Percentiles rank a stretch among this genome's conserved stretches.
phyloP scores from a whole-genome alignment of 179 eudicot species.

The Dionaea muscipula region DNA sequence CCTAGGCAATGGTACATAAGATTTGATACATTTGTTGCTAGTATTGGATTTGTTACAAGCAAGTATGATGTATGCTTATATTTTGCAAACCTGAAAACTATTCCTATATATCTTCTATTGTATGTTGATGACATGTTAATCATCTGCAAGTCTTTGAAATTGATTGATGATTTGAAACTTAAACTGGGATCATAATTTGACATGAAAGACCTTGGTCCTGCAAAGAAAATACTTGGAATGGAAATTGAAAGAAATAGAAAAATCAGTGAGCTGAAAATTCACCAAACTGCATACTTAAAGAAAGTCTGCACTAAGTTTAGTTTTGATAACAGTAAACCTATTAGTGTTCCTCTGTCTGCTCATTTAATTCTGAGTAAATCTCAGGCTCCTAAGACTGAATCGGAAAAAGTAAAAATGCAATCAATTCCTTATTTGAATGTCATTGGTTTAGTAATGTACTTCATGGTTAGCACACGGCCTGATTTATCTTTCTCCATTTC shows the following conservation, averaged over 20 bases:
- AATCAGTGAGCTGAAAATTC: not conserved
- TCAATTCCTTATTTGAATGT: not conserved
- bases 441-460: not conserved
- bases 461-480: not conserved
- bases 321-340: not conserved
- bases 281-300: not conserved
- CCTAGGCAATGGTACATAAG: not conserved
- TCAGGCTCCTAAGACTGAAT: not conserved
- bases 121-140: no score
- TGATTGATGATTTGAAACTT: no score
- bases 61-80: not conserved
- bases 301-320: not conserved
- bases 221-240: not conserved
- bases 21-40: not conserved
- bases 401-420: not conserved
- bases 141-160: no score
- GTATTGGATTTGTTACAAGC: not conserved
- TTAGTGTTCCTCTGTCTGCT: not conserved
- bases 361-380: not conserved
- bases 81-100: no score
- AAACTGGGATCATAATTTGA: not conserved
- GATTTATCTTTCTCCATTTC: not conserved
- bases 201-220: conserved; percentile 3
- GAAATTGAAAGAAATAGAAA: not conserved
- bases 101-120: no score